Evolutionary conservation across 768 basidiomycete species (phyloP).

Genomic region (Collybiopsis confluens): DNA sequence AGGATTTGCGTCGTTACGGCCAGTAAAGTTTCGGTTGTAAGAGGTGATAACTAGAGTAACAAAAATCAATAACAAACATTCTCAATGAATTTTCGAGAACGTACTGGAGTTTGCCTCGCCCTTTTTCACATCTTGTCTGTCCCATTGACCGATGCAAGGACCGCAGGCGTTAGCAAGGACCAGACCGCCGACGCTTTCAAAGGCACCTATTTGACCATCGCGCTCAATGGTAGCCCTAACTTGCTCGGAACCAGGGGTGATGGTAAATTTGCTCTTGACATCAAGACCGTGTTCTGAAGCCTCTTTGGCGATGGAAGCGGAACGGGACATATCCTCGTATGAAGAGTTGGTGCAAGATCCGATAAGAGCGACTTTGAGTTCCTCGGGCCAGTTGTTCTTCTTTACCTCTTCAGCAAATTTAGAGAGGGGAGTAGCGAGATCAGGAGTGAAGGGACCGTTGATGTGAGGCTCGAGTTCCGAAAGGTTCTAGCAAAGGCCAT

Average conservation of each 20-base stretch:
- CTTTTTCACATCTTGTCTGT: conserved; percentile 94
- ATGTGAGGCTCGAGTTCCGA: conserved; percentile 98
- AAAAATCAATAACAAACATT: neutral
- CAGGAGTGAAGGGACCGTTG: conserved; percentile 99
- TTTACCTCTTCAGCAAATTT: conserved; percentile 89
- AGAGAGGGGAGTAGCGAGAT: conserved; percentile 97
- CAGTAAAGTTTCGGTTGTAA: conserved; percentile 99
- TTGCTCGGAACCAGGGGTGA: conserved; percentile 98
- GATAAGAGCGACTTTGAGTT: conserved; percentile 96
- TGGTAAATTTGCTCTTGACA: conserved; percentile 92
- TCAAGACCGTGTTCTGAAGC: conserved; percentile 83
- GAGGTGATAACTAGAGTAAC: conserved; percentile 83
- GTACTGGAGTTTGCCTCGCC: conserved; percentile 93
- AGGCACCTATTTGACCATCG: conserved; percentile 86
- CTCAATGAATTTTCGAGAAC: conserved; percentile 27
- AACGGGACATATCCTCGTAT: conserved; percentile 99
- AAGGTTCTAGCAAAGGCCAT: conserved; percentile 57
- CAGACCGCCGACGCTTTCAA: conserved; percentile 85
- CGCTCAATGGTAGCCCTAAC: conserved; percentile 96
- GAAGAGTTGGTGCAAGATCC: conserved; percentile 99
- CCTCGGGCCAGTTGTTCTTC: conserved; percentile 95
- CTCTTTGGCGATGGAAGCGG: conserved; percentile 89
- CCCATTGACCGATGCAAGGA: conserved; percentile 99
- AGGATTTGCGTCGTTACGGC: conserved; percentile 98
- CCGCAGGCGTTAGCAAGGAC: conserved; percentile 99